Evolutionary conservation across 2,329 filamentous ascomycete genomes (phyloP), one percentile per base, ranked within the genome.

Genomic region (Trichoderma atrobrunneum): DNA sequence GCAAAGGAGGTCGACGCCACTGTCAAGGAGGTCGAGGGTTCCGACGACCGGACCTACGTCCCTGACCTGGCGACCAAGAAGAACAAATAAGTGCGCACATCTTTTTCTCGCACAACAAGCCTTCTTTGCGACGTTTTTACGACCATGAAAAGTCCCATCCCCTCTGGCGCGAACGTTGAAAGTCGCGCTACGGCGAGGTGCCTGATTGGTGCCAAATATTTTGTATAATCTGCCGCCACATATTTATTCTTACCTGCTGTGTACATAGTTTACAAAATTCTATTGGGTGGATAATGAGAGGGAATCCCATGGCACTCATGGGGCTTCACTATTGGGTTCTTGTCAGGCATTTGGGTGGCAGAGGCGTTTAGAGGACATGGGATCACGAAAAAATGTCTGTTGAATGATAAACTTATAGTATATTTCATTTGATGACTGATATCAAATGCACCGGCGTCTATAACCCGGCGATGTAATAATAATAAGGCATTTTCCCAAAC

Each of bases 1-100:
- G 86, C 87, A 73, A 86, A 88, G 79, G 91, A 92, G 80, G 93
- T 94, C 85, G 93, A 96, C 82, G 85, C 85, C 77, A 90, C 94
- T 74, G 89, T 94, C 72, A 87, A 90, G 80, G 88, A 93, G 78
- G 93, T 97, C 56, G 87, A 88, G 78, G 87, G 86, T 62, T 75
- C 76, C n/a, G 87, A 88, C 72, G 86, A 87, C 75, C 84, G 87
- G 57, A 83, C 81, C 7, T 88, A 88, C 76, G 74, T 73, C 3
- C 73, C 76, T 16, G 79, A 80, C 21, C 73, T 78, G 4, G 79
- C 80, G 62, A 75, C 78, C 32, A 88, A 88, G 82, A 88, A 87
- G 83, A 82, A 78, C 68, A 80, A 73, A 73, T 73, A 51, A 64
- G n/a, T 21, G 18, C 34, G 39, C 39, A 8, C 10, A 10, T 3